Base-by-base conservation (phyloP, 768 basidiomycete species). In the Auriscalpium vulgare region DNA sequence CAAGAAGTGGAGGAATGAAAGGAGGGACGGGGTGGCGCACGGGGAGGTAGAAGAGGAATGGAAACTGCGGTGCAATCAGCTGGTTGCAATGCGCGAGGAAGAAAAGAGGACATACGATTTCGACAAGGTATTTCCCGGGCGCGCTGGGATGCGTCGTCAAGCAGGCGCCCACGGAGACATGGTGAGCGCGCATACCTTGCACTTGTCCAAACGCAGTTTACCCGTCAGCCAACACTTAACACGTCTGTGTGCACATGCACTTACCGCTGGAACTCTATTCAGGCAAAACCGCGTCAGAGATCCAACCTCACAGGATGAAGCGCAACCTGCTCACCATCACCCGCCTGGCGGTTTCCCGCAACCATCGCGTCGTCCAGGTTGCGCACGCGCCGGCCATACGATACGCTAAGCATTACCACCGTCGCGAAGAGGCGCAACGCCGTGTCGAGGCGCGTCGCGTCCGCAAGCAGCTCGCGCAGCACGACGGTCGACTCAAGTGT, bases 11-110 rank as follows among this genome's bases (percentile, higher is more conserved):
- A 14, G 43, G 14, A 1, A 13, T 50, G 29, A 16, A 36, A 37
- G 4, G 6, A 3, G 40, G 37, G 8, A 9, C 11, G 29, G 8
- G 5, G 29, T 10, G 13, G 11, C 59, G 16, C 44, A 58, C 56
- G 35, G 59, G 53, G 19, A 60, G 53, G 48, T 50, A 58, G 19
- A 60, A 21, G 34, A 60, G 49, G 2, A 17, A 47, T 10, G 59
- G 53, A 6, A 37, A 35, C 50, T 51, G 37, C 7, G 17, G 40
- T 35, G 38, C 10, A 2, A 38, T 11, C 10, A 11, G 4, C 36
- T 37, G 36, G 50, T 17, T 8, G 9, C 5, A 8, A 49, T 5
- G 48, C 9, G 13, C 29, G 2, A n/a, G 36, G 8, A n/a, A 5
- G n/a, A 51, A 10, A 37, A 21, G 21, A 36, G 10, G 13, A 38